These are phyloP conservation scores for Kickxella alabastrina DNA, from an alignment of 192 early-diverging fungal genomes.

Conservation along the genomic window DNA sequence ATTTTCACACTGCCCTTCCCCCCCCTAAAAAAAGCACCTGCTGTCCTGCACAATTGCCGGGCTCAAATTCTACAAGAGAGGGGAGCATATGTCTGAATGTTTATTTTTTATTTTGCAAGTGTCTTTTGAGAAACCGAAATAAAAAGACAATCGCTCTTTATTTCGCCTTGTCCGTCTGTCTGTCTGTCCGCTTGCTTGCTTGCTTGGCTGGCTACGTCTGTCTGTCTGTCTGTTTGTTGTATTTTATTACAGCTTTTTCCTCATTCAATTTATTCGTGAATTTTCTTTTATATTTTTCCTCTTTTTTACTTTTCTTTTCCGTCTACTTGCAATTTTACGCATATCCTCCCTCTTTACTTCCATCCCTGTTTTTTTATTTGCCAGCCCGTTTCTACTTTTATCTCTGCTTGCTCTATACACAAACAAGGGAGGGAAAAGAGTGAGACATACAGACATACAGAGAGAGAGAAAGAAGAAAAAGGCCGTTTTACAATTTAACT, in stretches of 20 bases:
- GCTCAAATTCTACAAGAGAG: too few species aligned
- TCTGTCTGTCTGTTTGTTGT: background rate
- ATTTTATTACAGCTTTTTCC: background rate
- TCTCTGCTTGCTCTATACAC: background rate
- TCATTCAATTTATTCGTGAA: background rate
- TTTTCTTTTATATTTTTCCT: background rate
- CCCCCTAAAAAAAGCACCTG: too few species aligned
- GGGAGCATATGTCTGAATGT: too few species aligned
- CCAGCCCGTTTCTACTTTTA: background rate
- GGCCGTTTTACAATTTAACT: background rate
- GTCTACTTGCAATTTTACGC: background rate
- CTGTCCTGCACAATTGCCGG: too few species aligned
- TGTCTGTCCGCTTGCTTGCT: background rate
- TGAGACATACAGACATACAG: too few species aligned
- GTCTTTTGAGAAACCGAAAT: too few species aligned
- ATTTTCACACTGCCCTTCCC: too few species aligned
- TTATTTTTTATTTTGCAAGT: too few species aligned
- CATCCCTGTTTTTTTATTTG: conserved; percentile 7
- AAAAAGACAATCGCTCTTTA: too few species aligned
- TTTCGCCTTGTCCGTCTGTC: background rate
- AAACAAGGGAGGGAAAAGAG: too few species aligned
- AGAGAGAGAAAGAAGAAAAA: conserved; percentile 5
- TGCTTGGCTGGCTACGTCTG: background rate
- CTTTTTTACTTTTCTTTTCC: background rate
- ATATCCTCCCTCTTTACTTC: too few species aligned